Conservation (phyloP, 345 rosid species). For the Lumnitzera littorea region DNA sequence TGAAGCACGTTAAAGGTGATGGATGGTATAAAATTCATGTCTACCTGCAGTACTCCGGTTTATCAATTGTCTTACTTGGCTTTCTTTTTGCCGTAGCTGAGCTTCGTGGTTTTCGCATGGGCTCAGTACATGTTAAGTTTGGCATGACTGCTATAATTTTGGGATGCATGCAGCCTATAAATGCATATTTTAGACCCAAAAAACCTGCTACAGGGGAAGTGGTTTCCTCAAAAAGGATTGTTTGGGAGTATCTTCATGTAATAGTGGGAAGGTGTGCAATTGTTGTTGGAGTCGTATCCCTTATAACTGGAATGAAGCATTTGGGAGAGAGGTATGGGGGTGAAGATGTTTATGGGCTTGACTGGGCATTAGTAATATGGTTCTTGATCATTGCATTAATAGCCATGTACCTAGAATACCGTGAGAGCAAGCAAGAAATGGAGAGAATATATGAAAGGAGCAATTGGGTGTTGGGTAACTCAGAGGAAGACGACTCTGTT, state of each 20-base stretch:
- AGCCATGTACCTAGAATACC: conserved; percentile 60
- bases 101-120: conserved; percentile 62
- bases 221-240: conserved; percentile 36
- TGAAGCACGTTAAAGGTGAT: conserved; percentile 92
- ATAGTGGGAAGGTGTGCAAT: conserved; percentile 66
- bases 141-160: conserved; percentile 69
- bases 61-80: conserved; percentile 74
- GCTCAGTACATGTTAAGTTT: conserved; percentile 71
- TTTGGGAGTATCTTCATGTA: conserved; percentile 83
- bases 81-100: conserved; percentile 93
- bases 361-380: conserved; percentile 64
- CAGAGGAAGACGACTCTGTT: conserved; percentile 72
- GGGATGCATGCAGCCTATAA: conserved; percentile 72
- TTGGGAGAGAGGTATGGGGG: conserved; percentile 73
- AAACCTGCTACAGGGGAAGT: conserved; percentile 54
- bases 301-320: conserved; percentile 68
- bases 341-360: conserved; percentile 69
- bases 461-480: conserved; percentile 74
- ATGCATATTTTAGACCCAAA: conserved; percentile 77
- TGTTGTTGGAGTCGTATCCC: conserved; percentile 47
- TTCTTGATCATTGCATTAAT: conserved; percentile 37
- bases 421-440: conserved; percentile 34
- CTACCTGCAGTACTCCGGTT: conserved; percentile 83
- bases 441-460: conserved; percentile 49
- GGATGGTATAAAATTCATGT: conserved; percentile 91